phyloP scores from a whole-genome alignment of 148 eudicot genomes.

The Silene latifolia region DNA sequence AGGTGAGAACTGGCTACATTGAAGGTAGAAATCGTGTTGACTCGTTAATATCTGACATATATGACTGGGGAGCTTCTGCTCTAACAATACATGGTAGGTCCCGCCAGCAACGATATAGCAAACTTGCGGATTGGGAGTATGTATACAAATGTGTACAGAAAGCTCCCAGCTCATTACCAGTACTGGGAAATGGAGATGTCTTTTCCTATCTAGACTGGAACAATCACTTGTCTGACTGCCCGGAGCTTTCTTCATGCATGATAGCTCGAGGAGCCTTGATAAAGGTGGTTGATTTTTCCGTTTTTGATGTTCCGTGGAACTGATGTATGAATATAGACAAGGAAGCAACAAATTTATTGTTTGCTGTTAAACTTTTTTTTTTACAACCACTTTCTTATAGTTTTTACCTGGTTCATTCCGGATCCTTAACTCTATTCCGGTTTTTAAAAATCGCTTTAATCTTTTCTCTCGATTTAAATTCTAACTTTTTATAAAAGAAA shows the following conservation, averaged over 20 bases:
- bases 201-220: slow-evolving; percentile 89
- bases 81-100: slow-evolving; percentile 90
- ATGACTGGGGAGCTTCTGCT: slow-evolving; percentile 90
- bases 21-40: slow-evolving; percentile 90
- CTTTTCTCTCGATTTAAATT: no score
- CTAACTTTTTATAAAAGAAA: no score
- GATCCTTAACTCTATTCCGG: no score
- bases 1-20: slow-evolving; percentile 93
- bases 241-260: slow-evolving; percentile 88
- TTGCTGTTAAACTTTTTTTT: no score
- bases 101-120: slow-evolving; percentile 95
- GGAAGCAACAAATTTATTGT: neutral
- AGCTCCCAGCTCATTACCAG: slow-evolving; percentile 67
- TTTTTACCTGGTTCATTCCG: no score
- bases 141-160: slow-evolving; percentile 61
- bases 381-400: no score
- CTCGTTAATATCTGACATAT: slow-evolving; percentile 64
- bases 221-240: slow-evolving; percentile 69
- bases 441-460: no score
- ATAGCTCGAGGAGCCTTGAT: slow-evolving; percentile 92
- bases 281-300: slow-evolving; percentile 46
- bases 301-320: neutral
- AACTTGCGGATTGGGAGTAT: slow-evolving; percentile 94
- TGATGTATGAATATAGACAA: neutral
- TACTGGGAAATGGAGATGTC: slow-evolving; percentile 92